Evolutionary conservation across 2,329 filamentous ascomycete genomes (phyloP), one percentile per base, ranked within the genome.

Genomic region (Neodidymelliopsis sp.): DNA sequence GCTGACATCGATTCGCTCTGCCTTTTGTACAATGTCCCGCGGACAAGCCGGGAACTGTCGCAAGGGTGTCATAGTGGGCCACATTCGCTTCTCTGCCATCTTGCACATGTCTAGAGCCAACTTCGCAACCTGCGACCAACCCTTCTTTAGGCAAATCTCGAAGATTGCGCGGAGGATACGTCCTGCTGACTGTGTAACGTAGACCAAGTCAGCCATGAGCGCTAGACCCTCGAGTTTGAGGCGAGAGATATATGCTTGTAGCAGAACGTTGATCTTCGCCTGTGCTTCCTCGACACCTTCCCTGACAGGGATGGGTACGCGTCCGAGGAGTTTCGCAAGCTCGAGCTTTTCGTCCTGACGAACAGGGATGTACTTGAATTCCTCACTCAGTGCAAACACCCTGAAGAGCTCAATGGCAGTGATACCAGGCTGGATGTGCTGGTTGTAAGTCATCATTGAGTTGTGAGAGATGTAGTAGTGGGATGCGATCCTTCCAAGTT

Each of bases 11-110:
- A 97, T 96, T 60, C 92, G 84, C 77, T 99, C 94, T 3, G 92
- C 88, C 75, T 97, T 97, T 59, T 90, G 86, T 37, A 97, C 79
- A 42, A 97, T 90, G 49, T 97, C 93, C 29, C 85, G 81, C 3
- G 92, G 86, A 66, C 91, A 96, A n/a, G 51, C 59, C 8, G 68
- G 66, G 68, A 99, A 99, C 67, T 99, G 94, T 43, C 94, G 85
- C 23, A 99, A 80, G 9, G 95, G 94, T 27, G 91, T 90, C 94
- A 97, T 99, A 5, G 93, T 97, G 11, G 93, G 92, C 94, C 94
- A 99, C 95, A 99, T 99, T 38, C 95, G 84, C 80, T 96, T 96
- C 78, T 99, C 94, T 0, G 93, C 94, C 91, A 96, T 97, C 78
- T 99, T 99, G 77, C 95, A 99, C 42, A 99, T 82, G 63, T 96